A percentile compares a stretch with the other conserved stretches of the same genome.
Evolutionary conservation across 2,329 filamentous ascomycete genomes (phyloP).

Genomic region (Curvularia spicifera): DNA sequence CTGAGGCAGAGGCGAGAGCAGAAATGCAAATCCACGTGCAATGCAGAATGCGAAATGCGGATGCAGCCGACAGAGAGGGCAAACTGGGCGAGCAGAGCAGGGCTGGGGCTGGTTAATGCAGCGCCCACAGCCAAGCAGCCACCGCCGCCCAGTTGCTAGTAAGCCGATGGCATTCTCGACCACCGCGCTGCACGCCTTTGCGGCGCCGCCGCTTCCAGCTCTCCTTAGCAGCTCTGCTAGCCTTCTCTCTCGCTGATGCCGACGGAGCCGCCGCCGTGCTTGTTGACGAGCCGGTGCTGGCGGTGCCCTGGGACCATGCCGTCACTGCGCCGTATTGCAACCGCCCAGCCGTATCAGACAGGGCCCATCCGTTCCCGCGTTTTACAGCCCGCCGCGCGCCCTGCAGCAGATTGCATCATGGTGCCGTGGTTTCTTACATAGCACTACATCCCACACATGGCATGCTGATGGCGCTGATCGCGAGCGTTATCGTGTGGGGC

Average conservation of each 20-base stretch:
- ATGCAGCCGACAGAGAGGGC: slow-evolving; percentile 9
- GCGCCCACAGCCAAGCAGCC: slow-evolving; percentile 13
- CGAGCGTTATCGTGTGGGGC: slow-evolving; percentile 13
- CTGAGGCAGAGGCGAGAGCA: slow-evolving; percentile 7
- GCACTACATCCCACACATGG: too few relatives aligned
- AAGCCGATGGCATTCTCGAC: neutral
- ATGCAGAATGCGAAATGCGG: slow-evolving; percentile 2
- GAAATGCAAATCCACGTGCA: slow-evolving; percentile 10
- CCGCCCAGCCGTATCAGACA: neutral
- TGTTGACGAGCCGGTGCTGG: neutral
- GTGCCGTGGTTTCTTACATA: neutral
- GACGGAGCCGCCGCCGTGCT: neutral
- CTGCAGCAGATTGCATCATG: neutral
- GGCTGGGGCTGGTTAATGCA: slow-evolving; percentile 12
- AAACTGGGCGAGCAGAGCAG: neutral
- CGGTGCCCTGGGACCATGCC: neutral
- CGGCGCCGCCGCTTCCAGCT: too few relatives aligned
- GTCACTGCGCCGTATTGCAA: neutral
- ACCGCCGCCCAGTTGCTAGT: neutral
- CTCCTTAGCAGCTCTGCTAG: too few relatives aligned
- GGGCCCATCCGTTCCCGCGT: neutral
- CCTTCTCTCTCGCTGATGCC: too few relatives aligned
- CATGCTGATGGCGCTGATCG: slow-evolving; percentile 6
- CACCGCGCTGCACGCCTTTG: neutral
- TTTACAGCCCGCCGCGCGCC: neutral